Conservation (phyloP, 2,329 filamentous ascomycete genomes). For the Colletotrichum aenigma region DNA sequence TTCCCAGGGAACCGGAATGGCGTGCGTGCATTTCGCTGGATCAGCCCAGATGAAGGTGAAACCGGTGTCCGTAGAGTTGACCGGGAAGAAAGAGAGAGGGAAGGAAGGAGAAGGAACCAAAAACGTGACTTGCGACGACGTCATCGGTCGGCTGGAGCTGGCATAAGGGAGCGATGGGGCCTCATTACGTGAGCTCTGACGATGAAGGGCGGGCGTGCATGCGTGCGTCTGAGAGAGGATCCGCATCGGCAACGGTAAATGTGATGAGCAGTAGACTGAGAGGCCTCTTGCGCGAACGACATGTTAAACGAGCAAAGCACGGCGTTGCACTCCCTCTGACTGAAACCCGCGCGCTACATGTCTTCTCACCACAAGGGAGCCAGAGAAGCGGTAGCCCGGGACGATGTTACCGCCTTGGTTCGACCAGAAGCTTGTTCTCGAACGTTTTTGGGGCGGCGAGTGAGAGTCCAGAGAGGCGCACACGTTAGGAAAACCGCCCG, state of each 20-base stretch:
- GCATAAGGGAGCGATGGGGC: background rate
- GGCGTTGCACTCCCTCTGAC: background rate
- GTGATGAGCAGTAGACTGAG: background rate
- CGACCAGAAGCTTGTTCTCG: background rate
- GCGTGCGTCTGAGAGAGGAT: background rate
- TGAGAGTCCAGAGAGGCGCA: background rate
- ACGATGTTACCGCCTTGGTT: background rate
- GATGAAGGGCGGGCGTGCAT: background rate
- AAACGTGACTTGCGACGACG: background rate
- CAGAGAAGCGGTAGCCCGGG: background rate
- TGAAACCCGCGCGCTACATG: background rate
- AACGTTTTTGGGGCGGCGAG: background rate
- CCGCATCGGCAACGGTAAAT: background rate
- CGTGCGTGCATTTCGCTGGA: background rate
- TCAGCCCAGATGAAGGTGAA: conserved; percentile 13
- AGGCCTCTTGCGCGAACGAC: background rate
- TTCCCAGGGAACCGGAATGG: conserved; percentile 14
- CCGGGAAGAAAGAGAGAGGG: background rate
- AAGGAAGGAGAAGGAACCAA: background rate
- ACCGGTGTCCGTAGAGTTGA: background rate
- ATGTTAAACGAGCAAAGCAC: background rate
- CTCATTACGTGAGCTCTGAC: conserved; percentile 1
- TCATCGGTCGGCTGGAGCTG: background rate
- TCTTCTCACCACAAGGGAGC: background rate
- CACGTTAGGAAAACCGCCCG: background rate